A percentile compares a stretch with the other conserved stretches of the same genome.
These are phyloP conservation scores for Lichenothelia convexa DNA, from an alignment of 495 filamentous ascomycete genomes.

Conservation along the genomic window DNA sequence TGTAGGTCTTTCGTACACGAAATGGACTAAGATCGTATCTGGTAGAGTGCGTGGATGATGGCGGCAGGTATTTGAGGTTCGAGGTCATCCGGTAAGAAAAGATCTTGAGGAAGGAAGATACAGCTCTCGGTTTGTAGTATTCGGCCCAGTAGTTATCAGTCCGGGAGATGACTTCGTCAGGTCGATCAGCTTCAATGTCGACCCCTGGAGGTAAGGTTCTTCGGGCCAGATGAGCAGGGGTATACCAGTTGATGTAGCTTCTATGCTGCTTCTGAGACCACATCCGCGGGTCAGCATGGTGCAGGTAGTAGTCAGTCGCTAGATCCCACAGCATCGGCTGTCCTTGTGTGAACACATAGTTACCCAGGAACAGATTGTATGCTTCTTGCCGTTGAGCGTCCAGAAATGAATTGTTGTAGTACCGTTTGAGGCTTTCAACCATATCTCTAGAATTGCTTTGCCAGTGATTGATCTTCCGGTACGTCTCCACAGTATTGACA, in stretches of 20 bases:
- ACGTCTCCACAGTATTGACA: constrained; percentile 98
- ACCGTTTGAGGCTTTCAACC: constrained; percentile 97
- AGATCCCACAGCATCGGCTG: constrained; percentile 97
- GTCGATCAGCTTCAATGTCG: constrained; percentile 4
- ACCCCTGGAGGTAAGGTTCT: constrained; percentile 21
- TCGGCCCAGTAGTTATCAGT: constrained; percentile 93
- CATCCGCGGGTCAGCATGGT: constrained; percentile 63
- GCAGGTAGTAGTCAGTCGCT: constrained; percentile 87
- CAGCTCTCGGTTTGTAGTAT: constrained; percentile 72
- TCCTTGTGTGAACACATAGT: constrained; percentile 80
- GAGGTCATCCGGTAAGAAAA: constrained; percentile 84
- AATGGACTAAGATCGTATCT: constrained; percentile 68
- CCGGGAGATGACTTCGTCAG: constrained; percentile 5
- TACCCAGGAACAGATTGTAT: constrained; percentile 93
- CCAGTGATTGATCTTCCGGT: constrained; percentile 97
- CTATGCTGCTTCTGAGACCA: constrained; percentile 48
- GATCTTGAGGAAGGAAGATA: constrained; percentile 76
- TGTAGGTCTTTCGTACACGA: constrained; percentile 31
- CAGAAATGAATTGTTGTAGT: constrained; percentile 97
- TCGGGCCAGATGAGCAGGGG: constrained; percentile 49
- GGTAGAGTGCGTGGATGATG: constrained; percentile 48
- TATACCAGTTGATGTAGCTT: constrained; percentile 76
- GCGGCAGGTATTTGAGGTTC: constrained; percentile 59
- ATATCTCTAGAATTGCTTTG: constrained; percentile 93
- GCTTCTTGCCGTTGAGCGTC: constrained; percentile 94